Conservation (phyloP, 192 early-diverging fungal species). For the Coemansia sp. region DNA sequence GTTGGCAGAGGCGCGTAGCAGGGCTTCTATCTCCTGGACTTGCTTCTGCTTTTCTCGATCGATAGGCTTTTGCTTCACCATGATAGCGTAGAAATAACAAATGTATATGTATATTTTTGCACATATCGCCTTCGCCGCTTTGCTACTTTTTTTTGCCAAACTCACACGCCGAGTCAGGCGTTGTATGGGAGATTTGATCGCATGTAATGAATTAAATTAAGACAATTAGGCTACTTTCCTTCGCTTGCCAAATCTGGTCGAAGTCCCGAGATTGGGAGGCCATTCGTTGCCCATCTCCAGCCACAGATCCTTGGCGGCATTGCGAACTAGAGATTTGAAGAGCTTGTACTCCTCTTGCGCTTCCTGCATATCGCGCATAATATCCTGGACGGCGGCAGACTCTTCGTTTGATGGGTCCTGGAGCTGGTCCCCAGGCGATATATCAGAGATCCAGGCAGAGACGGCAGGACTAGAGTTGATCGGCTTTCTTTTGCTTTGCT, state of each 20-base stretch:
- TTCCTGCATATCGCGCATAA: slow-evolving; percentile 31
- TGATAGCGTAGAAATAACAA: not conserved
- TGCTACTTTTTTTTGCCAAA: not conserved
- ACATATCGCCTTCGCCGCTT: not conserved
- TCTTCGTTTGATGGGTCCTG: not conserved
- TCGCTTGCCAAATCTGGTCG: slow-evolving; percentile 45
- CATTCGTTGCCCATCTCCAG: slow-evolving; percentile 46
- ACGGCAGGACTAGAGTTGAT: not conserved
- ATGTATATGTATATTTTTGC: not conserved
- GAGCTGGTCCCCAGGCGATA: not conserved
- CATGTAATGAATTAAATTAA: not conserved
- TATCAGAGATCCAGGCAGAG: not conserved
- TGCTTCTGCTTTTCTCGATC: slow-evolving; percentile 37
- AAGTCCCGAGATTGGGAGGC: slow-evolving; percentile 33
- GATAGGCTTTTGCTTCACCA: slow-evolving; percentile 26
- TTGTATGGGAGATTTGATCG: slow-evolving; percentile 2
- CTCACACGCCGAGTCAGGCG: not conserved
- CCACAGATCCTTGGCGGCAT: slow-evolving; percentile 48
- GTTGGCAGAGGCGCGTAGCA: slow-evolving; percentile 46
- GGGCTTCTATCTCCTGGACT: slow-evolving; percentile 47
- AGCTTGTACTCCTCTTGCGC: slow-evolving; percentile 41
- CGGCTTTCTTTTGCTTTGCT: not conserved
- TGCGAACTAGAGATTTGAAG: slow-evolving; percentile 24
- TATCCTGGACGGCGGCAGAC: slow-evolving; percentile 6
- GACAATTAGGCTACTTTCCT: slow-evolving; percentile 22